A percentile compares a stretch with the other conserved stretches of the same genome.
Conservation (phyloP, 257 asterid genomes). For the Ilex aquifolium region DNA sequence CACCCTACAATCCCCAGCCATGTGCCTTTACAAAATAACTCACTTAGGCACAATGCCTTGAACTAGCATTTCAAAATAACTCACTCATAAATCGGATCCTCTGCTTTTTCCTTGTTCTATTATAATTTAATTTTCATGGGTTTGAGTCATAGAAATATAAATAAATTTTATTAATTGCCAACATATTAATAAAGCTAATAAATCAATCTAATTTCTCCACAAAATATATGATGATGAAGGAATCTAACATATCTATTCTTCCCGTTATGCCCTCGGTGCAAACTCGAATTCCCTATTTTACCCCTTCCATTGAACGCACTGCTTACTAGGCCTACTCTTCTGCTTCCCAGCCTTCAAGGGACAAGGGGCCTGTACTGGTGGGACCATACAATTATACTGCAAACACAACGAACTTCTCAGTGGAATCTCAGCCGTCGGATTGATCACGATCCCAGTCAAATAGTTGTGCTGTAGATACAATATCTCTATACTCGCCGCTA, state of each 20-base stretch:
- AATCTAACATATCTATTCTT: not conserved
- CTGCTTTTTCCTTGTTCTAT: too few relatives aligned
- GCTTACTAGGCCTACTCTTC: slow-evolving; percentile 75
- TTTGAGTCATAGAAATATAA: too few relatives aligned
- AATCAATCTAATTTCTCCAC: too few relatives aligned
- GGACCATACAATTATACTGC: slow-evolving; percentile 92
- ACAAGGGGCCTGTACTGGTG: slow-evolving; percentile 76
- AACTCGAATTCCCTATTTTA: slow-evolving; percentile 28
- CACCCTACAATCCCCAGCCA: too few relatives aligned
- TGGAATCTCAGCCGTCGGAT: slow-evolving; percentile 77
- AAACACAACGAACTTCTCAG: slow-evolving; percentile 66
- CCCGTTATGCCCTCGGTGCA: slow-evolving; percentile 14
- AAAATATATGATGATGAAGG: too few relatives aligned
- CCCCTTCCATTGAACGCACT: slow-evolving; percentile 71
- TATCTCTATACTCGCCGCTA: slow-evolving; percentile 48
- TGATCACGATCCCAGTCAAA: slow-evolving; percentile 77
- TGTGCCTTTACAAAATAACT: too few relatives aligned
- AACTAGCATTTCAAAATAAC: too few relatives aligned
- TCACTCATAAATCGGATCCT: too few relatives aligned
- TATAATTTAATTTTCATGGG: too few relatives aligned
- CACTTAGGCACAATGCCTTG: too few relatives aligned
- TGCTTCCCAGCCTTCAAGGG: slow-evolving; percentile 83
- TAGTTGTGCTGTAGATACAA: slow-evolving; percentile 81
- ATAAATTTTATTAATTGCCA: too few relatives aligned
- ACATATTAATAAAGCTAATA: too few relatives aligned